Evolutionary conservation across 305 asterid species (phyloP), one percentile per base, ranked within the genome.

Genomic region (Lippia alba): DNA sequence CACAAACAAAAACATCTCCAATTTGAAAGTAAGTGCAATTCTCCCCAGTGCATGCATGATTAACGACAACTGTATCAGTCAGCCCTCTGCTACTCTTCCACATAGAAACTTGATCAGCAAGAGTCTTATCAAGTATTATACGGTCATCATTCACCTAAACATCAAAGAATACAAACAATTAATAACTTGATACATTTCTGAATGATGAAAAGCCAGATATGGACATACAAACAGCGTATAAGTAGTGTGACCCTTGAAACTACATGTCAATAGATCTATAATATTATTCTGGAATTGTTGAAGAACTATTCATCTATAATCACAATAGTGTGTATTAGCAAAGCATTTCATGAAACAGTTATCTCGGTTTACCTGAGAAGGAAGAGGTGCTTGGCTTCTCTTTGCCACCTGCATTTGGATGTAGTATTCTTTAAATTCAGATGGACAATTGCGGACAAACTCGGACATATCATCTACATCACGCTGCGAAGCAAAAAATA

Each of bases 341-440:
- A 56, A 17, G 41, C 24, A 63, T 32, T 61, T 12, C 54, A 51
- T 39, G 9, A 53, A 61, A 67, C 59, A 74, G 46, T 59, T 32
- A 63, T 34, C 16, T 59, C 40, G 20, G 36, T 49, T 80, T 77
- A 92, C 99, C 96, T 90, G 94, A 72, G 97, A 92, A 72, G 78
- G 96, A 81, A 70, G 87, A 75, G 99, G 99, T 60, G 96, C 86
- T 81, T 86, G 99, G 83, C 96, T 95, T 87, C 98, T 95, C 81
- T 95, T 95, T 54, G 96, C 96, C 73, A 87, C 88, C 85, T 95
- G 99, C 99, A 95, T 90, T 78, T 95, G 99, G 80, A 89, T 87
- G 86, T 90, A 95, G 78, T 90, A 92, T 84, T 90, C 94, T 82
- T 92, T 92, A 72, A 90, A 95, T 79, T 92, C 98, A 14, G 87